A percentile compares a stretch with the other conserved stretches of the same genome.
Evolutionary conservation across 2,329 filamentous ascomycete species (phyloP).

Genomic region (Seiridium cupressi): DNA sequence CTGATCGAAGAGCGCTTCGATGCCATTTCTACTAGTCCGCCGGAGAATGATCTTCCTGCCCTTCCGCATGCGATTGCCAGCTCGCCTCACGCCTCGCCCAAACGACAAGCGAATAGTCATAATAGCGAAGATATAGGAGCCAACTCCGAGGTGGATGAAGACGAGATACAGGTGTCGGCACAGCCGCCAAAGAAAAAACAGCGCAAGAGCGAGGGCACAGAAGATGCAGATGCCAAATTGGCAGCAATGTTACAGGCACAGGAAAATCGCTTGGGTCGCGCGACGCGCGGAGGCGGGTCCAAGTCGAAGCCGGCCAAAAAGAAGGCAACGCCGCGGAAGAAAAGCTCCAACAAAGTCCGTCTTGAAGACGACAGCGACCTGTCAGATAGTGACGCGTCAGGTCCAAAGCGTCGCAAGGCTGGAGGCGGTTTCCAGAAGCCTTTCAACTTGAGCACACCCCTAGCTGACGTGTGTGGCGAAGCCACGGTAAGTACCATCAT

Average conservation of each 20-base stretch:
- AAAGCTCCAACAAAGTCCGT: slow-evolving; percentile 72
- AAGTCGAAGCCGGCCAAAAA: slow-evolving; percentile 56
- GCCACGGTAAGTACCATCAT: slow-evolving; percentile 51
- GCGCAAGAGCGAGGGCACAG: slow-evolving; percentile 54
- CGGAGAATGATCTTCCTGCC: slow-evolving; percentile 23
- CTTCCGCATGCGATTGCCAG: slow-evolving; percentile 14
- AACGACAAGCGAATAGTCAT: slow-evolving; percentile 22
- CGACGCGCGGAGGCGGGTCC: slow-evolving; percentile 73
- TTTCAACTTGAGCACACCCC: slow-evolving; percentile 68
- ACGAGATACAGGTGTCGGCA: slow-evolving; percentile 47
- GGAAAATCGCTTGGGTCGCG: slow-evolving; percentile 72
- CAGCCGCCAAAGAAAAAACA: slow-evolving; percentile 64
- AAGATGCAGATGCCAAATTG: slow-evolving; percentile 81
- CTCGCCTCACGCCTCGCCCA: slow-evolving; percentile 15
- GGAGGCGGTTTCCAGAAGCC: slow-evolving; percentile 93
- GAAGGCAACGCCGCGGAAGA: slow-evolving; percentile 61
- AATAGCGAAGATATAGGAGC: slow-evolving; percentile 28
- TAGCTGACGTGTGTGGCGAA: slow-evolving; percentile 68
- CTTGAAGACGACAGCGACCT: slow-evolving; percentile 79
- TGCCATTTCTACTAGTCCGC: slow-evolving; percentile 43
- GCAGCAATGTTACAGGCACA: slow-evolving; percentile 89
- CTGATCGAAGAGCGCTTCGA: slow-evolving; percentile 76
- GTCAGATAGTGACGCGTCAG: slow-evolving; percentile 57
- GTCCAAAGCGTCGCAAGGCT: slow-evolving; percentile 70
- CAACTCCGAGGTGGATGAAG: slow-evolving; percentile 28